Conservation (phyloP, 106 monocot genomes). For the Iris macrosiphon region DNA sequence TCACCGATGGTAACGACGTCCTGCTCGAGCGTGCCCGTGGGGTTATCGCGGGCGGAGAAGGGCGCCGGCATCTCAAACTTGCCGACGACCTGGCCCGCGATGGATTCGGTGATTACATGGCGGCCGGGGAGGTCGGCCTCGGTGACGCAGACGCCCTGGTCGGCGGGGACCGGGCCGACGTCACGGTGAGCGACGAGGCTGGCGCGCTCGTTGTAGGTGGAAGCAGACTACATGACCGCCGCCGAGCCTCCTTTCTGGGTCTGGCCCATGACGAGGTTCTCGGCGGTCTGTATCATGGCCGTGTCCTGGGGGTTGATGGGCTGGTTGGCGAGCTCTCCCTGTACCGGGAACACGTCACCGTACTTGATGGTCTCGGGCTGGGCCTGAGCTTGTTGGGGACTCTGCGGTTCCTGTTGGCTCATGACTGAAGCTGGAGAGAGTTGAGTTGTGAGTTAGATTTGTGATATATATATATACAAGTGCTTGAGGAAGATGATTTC, state of each 20-base stretch:
- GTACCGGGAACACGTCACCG: constrained; percentile 50
- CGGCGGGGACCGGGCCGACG: constrained; percentile 2
- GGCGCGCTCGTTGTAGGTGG: constrained; percentile 23
- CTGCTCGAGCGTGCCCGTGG: not conserved
- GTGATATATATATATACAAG: no score
- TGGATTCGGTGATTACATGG: constrained; percentile 25
- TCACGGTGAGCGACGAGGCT: constrained; percentile 30
- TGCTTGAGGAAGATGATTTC: no score
- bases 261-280: constrained; percentile 29
- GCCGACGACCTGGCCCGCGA: constrained; percentile 36
- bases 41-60: no score
- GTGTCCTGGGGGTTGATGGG: constrained; percentile 36
- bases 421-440: no score
- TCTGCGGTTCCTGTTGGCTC: constrained; percentile 30
- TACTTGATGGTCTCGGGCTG: constrained; percentile 32
- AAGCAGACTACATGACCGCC: constrained; percentile 54
- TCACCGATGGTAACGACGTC: constrained; percentile 29
- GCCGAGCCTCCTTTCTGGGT: constrained; percentile 38
- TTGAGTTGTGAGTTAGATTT: not conserved
- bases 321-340: constrained; percentile 32
- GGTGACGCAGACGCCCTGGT: constrained; percentile 30
- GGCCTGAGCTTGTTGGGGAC: constrained; percentile 2
- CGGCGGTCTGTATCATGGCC: constrained; percentile 52
- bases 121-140: constrained; percentile 18
- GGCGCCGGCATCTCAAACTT: not conserved